Conservation (phyloP, 2,329 filamentous ascomycete species). For the Coleophoma crateriformis region DNA sequence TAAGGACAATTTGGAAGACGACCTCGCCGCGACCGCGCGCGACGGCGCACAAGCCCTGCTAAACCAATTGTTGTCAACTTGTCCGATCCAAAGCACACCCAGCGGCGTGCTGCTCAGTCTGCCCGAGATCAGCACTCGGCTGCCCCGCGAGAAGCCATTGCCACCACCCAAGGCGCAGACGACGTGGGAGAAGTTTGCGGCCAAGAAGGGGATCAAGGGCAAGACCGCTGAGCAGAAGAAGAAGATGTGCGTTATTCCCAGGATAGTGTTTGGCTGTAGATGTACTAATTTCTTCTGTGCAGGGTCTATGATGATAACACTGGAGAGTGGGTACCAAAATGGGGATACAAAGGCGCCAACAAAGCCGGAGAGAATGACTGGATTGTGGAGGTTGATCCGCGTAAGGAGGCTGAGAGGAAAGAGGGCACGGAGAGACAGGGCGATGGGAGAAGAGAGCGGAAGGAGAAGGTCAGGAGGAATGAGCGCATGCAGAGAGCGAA, state of each 20-base stretch:
- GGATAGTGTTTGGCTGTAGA: too few relatives aligned
- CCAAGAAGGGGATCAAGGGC: constrained; percentile 92
- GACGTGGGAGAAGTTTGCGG: constrained; percentile 94
- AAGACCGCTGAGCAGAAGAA: constrained; percentile 74
- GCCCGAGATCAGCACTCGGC: constrained; percentile 59
- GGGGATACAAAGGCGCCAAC: constrained; percentile 90
- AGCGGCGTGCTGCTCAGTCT: constrained; percentile 74
- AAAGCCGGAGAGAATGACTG: constrained; percentile 79
- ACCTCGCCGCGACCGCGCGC: constrained; percentile 69
- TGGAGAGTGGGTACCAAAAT: constrained; percentile 88
- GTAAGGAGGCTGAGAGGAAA: constrained; percentile 59
- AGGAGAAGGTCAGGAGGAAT: constrained; percentile 66
- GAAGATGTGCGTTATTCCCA: constrained; percentile 44
- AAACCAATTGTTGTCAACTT: constrained; percentile 89
- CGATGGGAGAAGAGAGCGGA: constrained; percentile 57
- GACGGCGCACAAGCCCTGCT: constrained; percentile 89
- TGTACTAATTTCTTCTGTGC: too few relatives aligned
- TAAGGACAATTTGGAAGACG: constrained; percentile 50
- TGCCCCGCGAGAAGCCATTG: constrained; percentile 90
- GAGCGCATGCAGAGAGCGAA: constrained; percentile 67
- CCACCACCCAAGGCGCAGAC: constrained; percentile 77
- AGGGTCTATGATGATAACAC: constrained; percentile 73
- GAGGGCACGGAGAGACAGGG: constrained; percentile 56
- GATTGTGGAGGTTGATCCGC: constrained; percentile 86
- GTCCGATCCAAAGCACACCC: constrained; percentile 65